A percentile compares a stretch with the other conserved stretches of the same genome.
Evolutionary conservation across 2,329 filamentous ascomycete genomes (phyloP).

Genomic region (Ophiostoma angusticollis): DNA sequence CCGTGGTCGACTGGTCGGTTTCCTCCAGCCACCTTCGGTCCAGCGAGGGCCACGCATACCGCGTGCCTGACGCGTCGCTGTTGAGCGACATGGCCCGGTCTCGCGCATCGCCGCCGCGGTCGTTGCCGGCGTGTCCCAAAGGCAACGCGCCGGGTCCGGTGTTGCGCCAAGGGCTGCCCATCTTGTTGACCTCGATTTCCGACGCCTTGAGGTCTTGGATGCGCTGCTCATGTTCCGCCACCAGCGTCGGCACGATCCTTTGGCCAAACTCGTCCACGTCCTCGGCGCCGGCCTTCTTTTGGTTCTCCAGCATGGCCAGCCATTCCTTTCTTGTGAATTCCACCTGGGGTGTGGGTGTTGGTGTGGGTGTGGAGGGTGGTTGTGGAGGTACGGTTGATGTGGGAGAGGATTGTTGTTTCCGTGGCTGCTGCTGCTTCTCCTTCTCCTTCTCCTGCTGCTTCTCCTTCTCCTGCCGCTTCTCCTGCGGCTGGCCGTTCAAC

Average conservation of each 20-base stretch:
- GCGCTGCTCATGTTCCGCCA: conserved; percentile 15
- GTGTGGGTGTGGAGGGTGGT: no score
- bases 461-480: conserved; percentile 1
- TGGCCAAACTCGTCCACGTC: conserved; percentile 13
- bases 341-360: background rate
- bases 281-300: conserved; percentile 2
- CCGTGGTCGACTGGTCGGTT: conserved; percentile 11
- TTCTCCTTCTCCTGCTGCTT: background rate
- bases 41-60: conserved; percentile 8
- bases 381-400: no score
- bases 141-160: background rate
- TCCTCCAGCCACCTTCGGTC: conserved; percentile 7
- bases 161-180: conserved; percentile 13
- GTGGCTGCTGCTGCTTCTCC: background rate
- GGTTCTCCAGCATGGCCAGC: conserved; percentile 11
- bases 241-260: conserved; percentile 11
- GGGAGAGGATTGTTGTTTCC: background rate
- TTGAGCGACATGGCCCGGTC: conserved; percentile 12
- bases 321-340: conserved; percentile 13
- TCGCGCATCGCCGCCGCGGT: background rate
- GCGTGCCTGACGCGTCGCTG: conserved; percentile 7
- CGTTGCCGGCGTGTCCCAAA: no score
- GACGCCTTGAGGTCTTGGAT: conserved; percentile 13
- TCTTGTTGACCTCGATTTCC: conserved; percentile 13
- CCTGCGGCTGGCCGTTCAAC: conserved; percentile 10